A percentile compares a stretch with the other conserved stretches of the same genome.
phyloP scores from a whole-genome alignment of 106 monocot genomes.

The Amphibolis antarctica region DNA sequence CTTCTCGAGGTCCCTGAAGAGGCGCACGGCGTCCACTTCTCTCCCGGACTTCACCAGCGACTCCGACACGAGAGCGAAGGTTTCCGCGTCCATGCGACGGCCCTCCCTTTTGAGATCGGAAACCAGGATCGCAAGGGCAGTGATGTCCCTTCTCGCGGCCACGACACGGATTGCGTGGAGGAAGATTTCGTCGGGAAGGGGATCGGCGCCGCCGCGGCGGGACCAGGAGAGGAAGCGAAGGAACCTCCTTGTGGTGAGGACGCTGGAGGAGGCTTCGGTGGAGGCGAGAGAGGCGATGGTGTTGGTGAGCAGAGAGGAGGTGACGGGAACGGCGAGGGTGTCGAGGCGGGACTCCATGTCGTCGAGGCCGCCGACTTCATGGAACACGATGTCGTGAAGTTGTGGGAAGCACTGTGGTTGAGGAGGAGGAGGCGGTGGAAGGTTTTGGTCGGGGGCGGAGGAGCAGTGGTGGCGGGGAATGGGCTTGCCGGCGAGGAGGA shows the following conservation, averaged over 20 bases:
- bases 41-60: constrained; percentile 36
- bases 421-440: not conserved
- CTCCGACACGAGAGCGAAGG: constrained; percentile 28
- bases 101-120: constrained; percentile 21
- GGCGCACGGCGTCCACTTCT: constrained; percentile 33
- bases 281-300: constrained; percentile 30
- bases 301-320: constrained; percentile 21
- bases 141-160: constrained; percentile 32
- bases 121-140: constrained; percentile 32
- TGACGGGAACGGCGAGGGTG: constrained; percentile 5
- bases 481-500: not conserved
- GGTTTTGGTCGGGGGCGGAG: not conserved
- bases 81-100: constrained; percentile 21
- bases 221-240: constrained; percentile 63
- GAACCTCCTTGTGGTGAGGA: constrained; percentile 24
- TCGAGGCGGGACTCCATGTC: constrained; percentile 42
- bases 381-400: constrained; percentile 20
- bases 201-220: constrained; percentile 2
- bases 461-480: not conserved
- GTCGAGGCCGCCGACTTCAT: constrained; percentile 40
- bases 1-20: constrained; percentile 34
- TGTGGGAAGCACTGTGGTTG: not conserved
- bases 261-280: not conserved
- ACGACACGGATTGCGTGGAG: constrained; percentile 29
- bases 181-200: constrained; percentile 19